A percentile compares a stretch with the other conserved stretches of the same genome.
Evolutionary conservation across 805 yeast species (phyloP).

Genomic region (Ogataea methylovora): DNA sequence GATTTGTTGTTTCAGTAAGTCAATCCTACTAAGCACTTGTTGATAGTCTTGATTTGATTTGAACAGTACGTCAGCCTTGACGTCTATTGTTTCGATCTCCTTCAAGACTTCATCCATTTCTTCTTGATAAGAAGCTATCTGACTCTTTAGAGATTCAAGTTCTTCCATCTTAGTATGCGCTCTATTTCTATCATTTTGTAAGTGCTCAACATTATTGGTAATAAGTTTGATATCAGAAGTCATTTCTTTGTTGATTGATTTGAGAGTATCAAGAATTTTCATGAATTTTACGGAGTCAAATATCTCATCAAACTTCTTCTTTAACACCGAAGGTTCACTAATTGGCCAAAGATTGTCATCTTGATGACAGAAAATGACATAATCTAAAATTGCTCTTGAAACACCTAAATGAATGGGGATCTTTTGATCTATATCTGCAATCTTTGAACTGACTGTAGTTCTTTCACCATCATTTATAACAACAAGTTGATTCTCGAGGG

Average conservation of each 20-base stretch:
- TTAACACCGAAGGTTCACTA: constrained; percentile 80
- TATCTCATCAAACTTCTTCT: constrained; percentile 92
- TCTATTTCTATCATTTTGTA: constrained; percentile 64
- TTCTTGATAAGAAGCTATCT: constrained; percentile 36
- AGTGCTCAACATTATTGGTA: constrained; percentile 71
- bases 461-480: constrained; percentile 61
- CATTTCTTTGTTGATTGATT: constrained; percentile 70
- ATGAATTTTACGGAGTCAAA: constrained; percentile 93
- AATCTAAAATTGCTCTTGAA: constrained; percentile 77
- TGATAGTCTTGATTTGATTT: constrained; percentile 78
- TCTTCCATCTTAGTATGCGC: constrained; percentile 51
- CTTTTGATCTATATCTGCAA: constrained; percentile 74
- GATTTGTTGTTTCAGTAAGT: constrained; percentile 44
- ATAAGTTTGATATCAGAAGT: constrained; percentile 65
- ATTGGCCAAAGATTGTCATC: constrained; percentile 97
- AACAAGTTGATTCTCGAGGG: constrained; percentile 82
- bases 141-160: constrained; percentile 32
- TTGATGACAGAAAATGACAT: constrained; percentile 95
- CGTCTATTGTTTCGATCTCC: constrained; percentile 45
- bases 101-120: constrained; percentile 43
- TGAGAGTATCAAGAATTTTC: constrained; percentile 77
- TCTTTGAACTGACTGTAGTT: constrained; percentile 69
- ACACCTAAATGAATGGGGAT: constrained; percentile 85
- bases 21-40: constrained; percentile 54
- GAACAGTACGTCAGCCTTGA: constrained; percentile 56